Base-by-base conservation (phyloP, 2,329 filamentous ascomycete species). In the Cytospora chrysosperma region DNA sequence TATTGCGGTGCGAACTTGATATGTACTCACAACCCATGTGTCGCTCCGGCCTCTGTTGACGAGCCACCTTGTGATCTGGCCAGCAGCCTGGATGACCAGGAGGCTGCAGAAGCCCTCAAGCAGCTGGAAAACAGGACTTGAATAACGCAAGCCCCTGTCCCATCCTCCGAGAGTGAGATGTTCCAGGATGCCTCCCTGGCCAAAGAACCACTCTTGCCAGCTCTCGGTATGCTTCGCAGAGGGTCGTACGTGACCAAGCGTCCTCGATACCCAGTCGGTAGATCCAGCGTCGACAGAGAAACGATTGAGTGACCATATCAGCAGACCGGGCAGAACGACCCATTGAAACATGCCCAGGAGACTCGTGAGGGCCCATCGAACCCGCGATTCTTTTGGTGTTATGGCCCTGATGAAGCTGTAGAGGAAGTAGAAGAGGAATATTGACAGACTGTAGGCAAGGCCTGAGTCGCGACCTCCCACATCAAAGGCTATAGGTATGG, bases 401-500 rank as follows among this genome's bases (percentile, higher is more conserved):
- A 88, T 82, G 65, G 97, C 83, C 73, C 90, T 91, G 68, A 95
- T 81, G 67, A 86, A 80, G 62, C 93, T 97, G 78, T 95, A 93
- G 75, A 92, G 78, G 75, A 97, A 89, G 81, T 98, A 98, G 82
- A 96, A 98, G 71, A 85, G 82, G 70, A 94, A 93, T 61, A 98
- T 86, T 55, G 91, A 87, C 60, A 98, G 85, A 74, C 93, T 97
- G 81, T 96, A 98, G 67, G 93, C 94, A 73, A 99, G 84, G 65
- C 95, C 95, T 73, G 93, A 96, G 71, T 95, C 93, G 72, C 92
- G 89, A 67, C 95, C 95, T 75, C 95, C 95, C 72, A 98, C 94
- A 85, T 99, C 95, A 81, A 98, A 98, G 72, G 94, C 92, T 74
- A 99, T 88, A 67, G 95, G 95, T 75, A 99, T 95, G 67, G 93